Conservation (phyloP, 2,329 filamentous ascomycete species). For the Neopestalotiopsis sp. region DNA sequence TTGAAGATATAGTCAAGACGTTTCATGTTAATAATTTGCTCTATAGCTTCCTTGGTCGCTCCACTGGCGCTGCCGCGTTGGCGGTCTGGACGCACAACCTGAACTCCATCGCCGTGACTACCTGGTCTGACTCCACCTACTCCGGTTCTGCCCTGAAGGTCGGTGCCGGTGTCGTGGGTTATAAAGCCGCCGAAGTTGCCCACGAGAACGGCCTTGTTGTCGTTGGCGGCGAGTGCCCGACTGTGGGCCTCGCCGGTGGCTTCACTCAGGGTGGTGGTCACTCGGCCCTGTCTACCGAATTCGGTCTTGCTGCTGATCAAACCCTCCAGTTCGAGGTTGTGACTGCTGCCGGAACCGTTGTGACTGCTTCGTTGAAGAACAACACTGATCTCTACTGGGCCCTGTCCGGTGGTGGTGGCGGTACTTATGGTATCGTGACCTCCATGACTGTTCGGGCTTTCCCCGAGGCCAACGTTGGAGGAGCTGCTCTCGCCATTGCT, state of each 20-base stretch:
- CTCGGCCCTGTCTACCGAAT: constrained; percentile 52
- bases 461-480: constrained; percentile 46
- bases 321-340: constrained; percentile 61
- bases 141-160: constrained; percentile 24
- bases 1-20: too few relatives aligned
- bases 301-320: constrained; percentile 64
- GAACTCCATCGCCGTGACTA: constrained; percentile 29
- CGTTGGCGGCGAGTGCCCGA: constrained; percentile 22
- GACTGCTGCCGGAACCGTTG: constrained; percentile 49
- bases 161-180: constrained; percentile 15
- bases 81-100: constrained; percentile 38
- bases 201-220: constrained; percentile 13
- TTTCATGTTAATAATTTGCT: too few relatives aligned
- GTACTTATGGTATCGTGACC: constrained; percentile 61
- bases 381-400: constrained; percentile 69
- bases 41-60: constrained; percentile 29
- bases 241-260: constrained; percentile 23
- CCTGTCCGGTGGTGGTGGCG: constrained; percentile 61
- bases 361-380: constrained; percentile 50
- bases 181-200: constrained; percentile 9
- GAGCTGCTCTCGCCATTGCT: constrained; percentile 29
- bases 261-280: constrained; percentile 57
- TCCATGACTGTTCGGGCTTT: constrained; percentile 59
- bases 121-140: constrained; percentile 28
- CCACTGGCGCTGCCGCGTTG: constrained; percentile 35